Conservation (phyloP, 106 monocot genomes). For the Apostasia ramifera region DNA sequence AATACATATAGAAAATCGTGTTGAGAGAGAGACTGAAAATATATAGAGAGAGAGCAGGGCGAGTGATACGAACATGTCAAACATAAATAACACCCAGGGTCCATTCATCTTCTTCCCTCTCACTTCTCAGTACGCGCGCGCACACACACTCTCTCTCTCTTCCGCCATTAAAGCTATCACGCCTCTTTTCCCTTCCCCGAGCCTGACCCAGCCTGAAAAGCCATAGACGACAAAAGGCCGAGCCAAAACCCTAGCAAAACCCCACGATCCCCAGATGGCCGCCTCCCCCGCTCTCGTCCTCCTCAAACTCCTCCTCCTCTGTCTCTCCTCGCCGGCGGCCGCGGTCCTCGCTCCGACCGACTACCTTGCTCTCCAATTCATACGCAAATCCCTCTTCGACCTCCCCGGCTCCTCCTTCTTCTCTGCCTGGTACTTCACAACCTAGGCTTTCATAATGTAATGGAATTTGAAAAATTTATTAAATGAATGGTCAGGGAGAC, state of each 20-base stretch:
- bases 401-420: slow-evolving; percentile 74
- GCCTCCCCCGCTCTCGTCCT: not conserved
- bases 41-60: not conserved
- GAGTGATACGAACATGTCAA: not conserved
- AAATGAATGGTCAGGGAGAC: no score
- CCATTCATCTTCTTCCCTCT: not conserved
- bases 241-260: not conserved
- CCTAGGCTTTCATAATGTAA: no score
- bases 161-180: slow-evolving; percentile 1
- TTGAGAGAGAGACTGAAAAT: no score
- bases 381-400: slow-evolving; percentile 55
- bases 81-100: not conserved
- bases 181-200: not conserved
- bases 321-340: not conserved
- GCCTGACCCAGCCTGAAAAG: not conserved
- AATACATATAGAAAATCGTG: no score
- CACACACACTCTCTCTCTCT: not conserved
- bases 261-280: not conserved
- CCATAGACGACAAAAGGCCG: not conserved
- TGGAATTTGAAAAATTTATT: no score
- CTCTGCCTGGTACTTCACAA: slow-evolving; percentile 70
- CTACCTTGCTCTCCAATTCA: slow-evolving; percentile 62
- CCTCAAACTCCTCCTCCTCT: not conserved
- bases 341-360: slow-evolving; percentile 64
- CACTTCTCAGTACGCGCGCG: not conserved